Conservation (phyloP, 108 stramenopile species). For the Aureococcus anophagefferens region DNA sequence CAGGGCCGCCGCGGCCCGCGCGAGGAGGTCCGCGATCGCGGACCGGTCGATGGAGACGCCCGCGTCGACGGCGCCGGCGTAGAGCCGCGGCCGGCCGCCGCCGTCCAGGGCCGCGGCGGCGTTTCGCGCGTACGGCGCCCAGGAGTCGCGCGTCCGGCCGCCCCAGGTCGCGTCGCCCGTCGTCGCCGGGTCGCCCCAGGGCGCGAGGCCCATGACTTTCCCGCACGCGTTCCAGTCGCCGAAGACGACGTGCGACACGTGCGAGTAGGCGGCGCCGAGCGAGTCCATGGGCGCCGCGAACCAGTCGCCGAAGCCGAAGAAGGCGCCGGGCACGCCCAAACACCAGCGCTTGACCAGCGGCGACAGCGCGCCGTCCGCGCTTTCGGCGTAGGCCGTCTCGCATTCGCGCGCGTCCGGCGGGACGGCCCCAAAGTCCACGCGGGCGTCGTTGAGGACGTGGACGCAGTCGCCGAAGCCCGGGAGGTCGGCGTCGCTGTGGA, state of each 20-base stretch:
- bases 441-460: neutral
- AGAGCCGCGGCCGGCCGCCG: slow-evolving; percentile 3
- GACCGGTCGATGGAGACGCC: slow-evolving; percentile 23
- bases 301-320: neutral
- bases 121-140: neutral
- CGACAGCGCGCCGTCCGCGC: neutral
- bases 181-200: slow-evolving; percentile 36
- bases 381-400: slow-evolving; percentile 19
- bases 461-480: neutral
- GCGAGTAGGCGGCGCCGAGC: slow-evolving; percentile 82
- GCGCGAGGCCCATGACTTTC: slow-evolving; percentile 90
- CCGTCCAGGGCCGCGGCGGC: neutral
- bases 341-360: slow-evolving; percentile 30
- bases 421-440: slow-evolving; percentile 18
- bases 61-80: slow-evolving; percentile 7
- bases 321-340: slow-evolving; percentile 68
- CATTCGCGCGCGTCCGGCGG: slow-evolving; percentile 27
- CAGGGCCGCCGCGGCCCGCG: neutral
- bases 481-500: neutral
- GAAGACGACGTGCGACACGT: slow-evolving; percentile 82
- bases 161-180: neutral
- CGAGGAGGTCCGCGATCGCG: slow-evolving; percentile 6
- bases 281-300: slow-evolving; percentile 62
- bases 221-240: slow-evolving; percentile 94
- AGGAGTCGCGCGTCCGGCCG: neutral